phyloP scores from a whole-genome alignment of 768 basidiomycete genomes.

The Amanita inopinata region DNA sequence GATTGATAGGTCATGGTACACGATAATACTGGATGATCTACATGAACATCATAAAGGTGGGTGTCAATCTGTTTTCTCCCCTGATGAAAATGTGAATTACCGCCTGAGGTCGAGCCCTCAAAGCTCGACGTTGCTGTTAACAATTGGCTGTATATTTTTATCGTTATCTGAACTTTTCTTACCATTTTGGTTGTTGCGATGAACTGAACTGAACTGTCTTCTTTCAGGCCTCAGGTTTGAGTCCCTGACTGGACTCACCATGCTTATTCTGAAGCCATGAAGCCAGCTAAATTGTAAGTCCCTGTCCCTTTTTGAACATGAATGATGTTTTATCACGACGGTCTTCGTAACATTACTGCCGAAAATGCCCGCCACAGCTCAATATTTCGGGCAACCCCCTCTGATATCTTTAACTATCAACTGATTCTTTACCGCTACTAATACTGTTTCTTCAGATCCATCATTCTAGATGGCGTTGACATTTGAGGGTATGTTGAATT shows the following conservation, averaged over 20 bases:
- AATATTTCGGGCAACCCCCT: conserved; percentile 70
- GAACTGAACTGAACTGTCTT: background rate
- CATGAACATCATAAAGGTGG: conserved; percentile 21
- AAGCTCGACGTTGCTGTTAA: conserved; percentile 52
- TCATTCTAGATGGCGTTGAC: too few relatives aligned
- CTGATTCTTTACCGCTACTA: too few relatives aligned
- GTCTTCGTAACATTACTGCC: conserved; percentile 80
- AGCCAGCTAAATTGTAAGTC: conserved; percentile 33
- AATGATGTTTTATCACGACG: conserved; percentile 85
- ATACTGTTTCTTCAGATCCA: too few relatives aligned
- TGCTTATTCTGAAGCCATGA: background rate
- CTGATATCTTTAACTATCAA: conserved; percentile 52
- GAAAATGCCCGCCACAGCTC: conserved; percentile 95
- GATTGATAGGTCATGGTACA: too few relatives aligned
- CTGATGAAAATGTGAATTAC: conserved; percentile 76
- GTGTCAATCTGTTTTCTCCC: conserved; percentile 16
- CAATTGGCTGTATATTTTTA: conserved; percentile 69
- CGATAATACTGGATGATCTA: background rate
- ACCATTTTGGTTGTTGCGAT: conserved; percentile 18
- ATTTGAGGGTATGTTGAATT: too few relatives aligned
- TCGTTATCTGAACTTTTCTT: conserved; percentile 39
- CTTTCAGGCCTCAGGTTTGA: background rate
- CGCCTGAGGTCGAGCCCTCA: conserved; percentile 51
- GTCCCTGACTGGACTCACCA: background rate
- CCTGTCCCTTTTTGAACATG: conserved; percentile 9